Conservation (phyloP, 1,284 basidiomycete species). For the Pterula multifida region DNA sequence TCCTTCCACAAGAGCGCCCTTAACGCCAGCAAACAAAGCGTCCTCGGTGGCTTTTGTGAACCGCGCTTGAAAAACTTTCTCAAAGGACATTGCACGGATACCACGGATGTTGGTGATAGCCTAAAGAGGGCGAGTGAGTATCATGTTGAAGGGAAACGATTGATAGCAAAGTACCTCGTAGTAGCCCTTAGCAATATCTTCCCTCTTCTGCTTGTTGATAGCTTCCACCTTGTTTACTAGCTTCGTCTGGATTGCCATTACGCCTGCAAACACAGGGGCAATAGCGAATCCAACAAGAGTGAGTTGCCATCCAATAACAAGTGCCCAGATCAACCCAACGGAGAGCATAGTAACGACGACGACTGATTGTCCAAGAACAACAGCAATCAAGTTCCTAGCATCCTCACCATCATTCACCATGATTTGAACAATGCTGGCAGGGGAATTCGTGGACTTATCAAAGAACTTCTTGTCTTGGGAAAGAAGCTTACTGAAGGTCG, state of each 20-base stretch:
- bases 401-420: constrained; percentile 91
- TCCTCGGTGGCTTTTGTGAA: constrained; percentile 52
- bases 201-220: constrained; percentile 73
- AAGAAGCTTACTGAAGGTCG: constrained; percentile 52
- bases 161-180: constrained; percentile 52
- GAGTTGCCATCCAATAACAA: constrained; percentile 84
- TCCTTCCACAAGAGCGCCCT: constrained; percentile 75
- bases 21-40: constrained; percentile 60
- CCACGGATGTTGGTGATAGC: constrained; percentile 79
- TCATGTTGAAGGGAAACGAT: constrained; percentile 4
- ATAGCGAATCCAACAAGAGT: constrained; percentile 86
- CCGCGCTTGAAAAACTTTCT: constrained; percentile 55
- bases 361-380: constrained; percentile 60
- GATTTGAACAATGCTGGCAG: constrained; percentile 61
- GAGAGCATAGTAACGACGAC: constrained; percentile 76
- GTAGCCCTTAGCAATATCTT: constrained; percentile 78
- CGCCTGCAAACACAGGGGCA: constrained; percentile 70
- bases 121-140: constrained; percentile 21
- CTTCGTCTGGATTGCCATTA: constrained; percentile 63
- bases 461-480: constrained; percentile 88
- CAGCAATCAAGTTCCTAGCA: constrained; percentile 66
- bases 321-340: constrained; percentile 80
- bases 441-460: constrained; percentile 56
- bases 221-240: constrained; percentile 65
- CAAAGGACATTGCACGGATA: constrained; percentile 87